phyloP scores from a whole-genome alignment of 371 early-diverging fungal genomes.

The Apophysomyces ossiformis region DNA sequence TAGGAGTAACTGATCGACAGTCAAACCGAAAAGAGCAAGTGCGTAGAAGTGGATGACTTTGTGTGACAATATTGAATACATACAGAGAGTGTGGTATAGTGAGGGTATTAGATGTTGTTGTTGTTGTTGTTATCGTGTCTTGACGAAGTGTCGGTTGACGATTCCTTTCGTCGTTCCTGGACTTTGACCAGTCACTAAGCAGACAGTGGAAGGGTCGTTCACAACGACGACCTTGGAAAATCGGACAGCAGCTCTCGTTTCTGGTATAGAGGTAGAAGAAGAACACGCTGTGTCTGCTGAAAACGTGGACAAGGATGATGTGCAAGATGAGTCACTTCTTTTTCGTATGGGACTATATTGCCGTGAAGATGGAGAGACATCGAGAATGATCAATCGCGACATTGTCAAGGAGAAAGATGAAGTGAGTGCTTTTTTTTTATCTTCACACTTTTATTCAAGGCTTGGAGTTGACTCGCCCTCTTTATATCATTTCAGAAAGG shows the following conservation, averaged over 20 bases:
- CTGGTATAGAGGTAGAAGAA: neutral
- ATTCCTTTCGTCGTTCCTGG: constrained; percentile 9
- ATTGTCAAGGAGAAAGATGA: neutral
- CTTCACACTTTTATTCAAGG: neutral
- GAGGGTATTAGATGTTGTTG: neutral
- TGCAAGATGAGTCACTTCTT: constrained; percentile 5
- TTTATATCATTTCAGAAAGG: constrained; percentile 6
- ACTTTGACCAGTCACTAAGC: neutral
- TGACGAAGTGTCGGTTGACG: constrained; percentile 10
- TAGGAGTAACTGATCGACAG: too few species aligned
- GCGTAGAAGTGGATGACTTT: too few species aligned
- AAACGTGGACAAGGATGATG: neutral
- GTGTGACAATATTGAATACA: neutral
- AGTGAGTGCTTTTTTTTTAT: neutral
- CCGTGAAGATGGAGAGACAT: constrained; percentile 1
- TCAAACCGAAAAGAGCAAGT: too few species aligned
- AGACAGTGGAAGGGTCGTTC: constrained; percentile 10
- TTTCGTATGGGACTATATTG: constrained; percentile 6
- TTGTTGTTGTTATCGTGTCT: neutral
- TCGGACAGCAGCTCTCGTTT: neutral
- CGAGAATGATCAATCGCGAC: constrained; percentile 4
- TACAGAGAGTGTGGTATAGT: neutral
- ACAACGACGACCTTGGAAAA: constrained; percentile 16
- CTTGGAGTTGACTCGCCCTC: neutral
- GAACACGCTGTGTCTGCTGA: constrained; percentile 1